Base-by-base conservation (phyloP, 768 basidiomycete genomes). In the Russula emetica region DNA sequence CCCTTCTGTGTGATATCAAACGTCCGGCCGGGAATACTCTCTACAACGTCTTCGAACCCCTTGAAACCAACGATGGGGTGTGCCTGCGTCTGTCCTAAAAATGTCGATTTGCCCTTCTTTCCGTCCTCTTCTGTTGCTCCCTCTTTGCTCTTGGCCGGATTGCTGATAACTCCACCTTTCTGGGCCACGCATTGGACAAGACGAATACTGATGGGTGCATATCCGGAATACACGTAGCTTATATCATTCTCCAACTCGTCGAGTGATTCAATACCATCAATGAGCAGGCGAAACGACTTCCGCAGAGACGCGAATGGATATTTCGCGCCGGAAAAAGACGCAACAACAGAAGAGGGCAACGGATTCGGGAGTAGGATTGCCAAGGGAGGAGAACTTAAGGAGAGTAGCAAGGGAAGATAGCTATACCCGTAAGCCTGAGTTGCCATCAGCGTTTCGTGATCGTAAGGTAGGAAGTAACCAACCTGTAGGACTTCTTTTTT, bases 1-100 rank as follows among this genome's bases (percentile, higher is more conserved):
- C 71, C 71, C 67, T 78, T 79, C 71, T 83, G 87, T 34, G 78
- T 76, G 40, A 91, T 81, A 74, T 99, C 95, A 47, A 97, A 83
- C 24, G 87, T 90, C 71, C 85, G 84, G 2, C 97, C 97, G 0
- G 94, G 91, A 60, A 98, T 86, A 58, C 81, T 79, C 40, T 82
- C 82, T 24, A 97, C 72, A 16, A 92, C 83, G 70, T 98, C 96
- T 74, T 98, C 97, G 71, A 99, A 94, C 26, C 94, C 96, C 74
- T 91, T 96, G 95, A 96, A 99, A 2, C 96, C 96, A 10, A 89
- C 84, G 63, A 99, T 90, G 2, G 93, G 89, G 74, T 97, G 94
- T 1, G 94, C 94, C 71, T 86, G 88, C 45, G 90, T 79, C 72
- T 85, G 86, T 58, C 77, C 78, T 28, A 73, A 68, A n/a, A 73